These are phyloP conservation scores for Pseudofabraea citricarpa DNA, from an alignment of 2,329 filamentous ascomycete genomes.

Conservation along the genomic window DNA sequence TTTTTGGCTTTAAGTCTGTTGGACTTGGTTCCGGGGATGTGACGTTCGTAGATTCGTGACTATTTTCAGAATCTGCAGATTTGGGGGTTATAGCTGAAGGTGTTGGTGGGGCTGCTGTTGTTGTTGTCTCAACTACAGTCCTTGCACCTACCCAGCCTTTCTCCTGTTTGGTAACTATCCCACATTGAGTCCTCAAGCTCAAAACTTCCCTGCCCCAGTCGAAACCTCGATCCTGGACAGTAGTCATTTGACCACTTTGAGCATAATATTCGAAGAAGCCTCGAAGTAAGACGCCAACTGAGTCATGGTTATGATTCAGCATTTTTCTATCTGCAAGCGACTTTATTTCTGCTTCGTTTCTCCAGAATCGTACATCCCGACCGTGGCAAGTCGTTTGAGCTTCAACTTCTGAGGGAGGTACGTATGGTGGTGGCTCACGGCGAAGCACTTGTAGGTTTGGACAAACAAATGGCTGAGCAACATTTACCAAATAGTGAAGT, in stretches of 20 bases:
- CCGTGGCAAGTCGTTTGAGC: slow-evolving; percentile 49
- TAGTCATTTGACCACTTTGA: slow-evolving; percentile 50
- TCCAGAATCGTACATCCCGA: slow-evolving; percentile 72
- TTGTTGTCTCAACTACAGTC: slow-evolving; percentile 55
- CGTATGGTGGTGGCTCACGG: slow-evolving; percentile 37
- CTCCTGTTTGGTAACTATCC: slow-evolving; percentile 65
- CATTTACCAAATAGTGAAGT: slow-evolving; percentile 81
- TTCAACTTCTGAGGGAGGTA: slow-evolving; percentile 36
- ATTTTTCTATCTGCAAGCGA: slow-evolving; percentile 51
- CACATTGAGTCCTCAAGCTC: slow-evolving; percentile 67
- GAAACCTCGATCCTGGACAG: slow-evolving; percentile 54
- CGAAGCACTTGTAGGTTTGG: slow-evolving; percentile 70
- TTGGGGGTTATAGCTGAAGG: slow-evolving; percentile 8
- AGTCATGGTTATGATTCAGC: slow-evolving; percentile 65
- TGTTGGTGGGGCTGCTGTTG: slow-evolving; percentile 24
- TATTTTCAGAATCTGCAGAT: slow-evolving; percentile 1
- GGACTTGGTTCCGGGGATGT: slow-evolving; percentile 3
- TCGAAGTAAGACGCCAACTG: slow-evolving; percentile 65
- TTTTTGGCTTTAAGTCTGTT: slow-evolving; percentile 10
- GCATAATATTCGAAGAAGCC: slow-evolving; percentile 90
- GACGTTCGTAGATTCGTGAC: neutral
- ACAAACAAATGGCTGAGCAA: slow-evolving; percentile 74
- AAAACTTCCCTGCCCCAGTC: slow-evolving; percentile 78
- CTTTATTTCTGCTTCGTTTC: slow-evolving; percentile 65
- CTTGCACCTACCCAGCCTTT: slow-evolving; percentile 88